A percentile compares a stretch with the other conserved stretches of the same genome.
Evolutionary conservation across 331 rosid species (phyloP).

Genomic region (Ulmus americana): DNA sequence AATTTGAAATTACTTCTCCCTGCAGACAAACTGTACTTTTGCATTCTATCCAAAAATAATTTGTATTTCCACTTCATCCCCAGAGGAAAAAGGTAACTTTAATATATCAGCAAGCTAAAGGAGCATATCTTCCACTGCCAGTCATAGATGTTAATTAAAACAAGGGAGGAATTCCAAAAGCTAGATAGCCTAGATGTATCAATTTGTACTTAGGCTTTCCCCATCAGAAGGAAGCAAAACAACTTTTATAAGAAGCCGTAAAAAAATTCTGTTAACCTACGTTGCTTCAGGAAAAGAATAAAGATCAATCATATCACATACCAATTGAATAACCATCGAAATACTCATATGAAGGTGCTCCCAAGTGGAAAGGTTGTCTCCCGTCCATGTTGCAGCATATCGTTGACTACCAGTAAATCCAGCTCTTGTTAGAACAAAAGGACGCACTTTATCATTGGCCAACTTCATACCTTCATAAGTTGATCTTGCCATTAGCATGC

Average conservation of each 20-base stretch:
- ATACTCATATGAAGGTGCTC: constrained; percentile 96
- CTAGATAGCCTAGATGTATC: too few species aligned
- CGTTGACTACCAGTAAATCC: constrained; percentile 92
- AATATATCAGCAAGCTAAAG: too few species aligned
- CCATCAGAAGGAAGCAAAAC: background rate
- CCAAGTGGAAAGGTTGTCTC: constrained; percentile 90
- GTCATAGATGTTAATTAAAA: too few species aligned
- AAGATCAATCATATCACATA: constrained; percentile 31
- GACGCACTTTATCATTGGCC: constrained; percentile 64
- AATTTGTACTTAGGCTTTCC: too few species aligned
- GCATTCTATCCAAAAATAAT: too few species aligned
- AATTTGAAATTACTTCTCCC: too few species aligned
- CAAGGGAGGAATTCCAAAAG: too few species aligned
- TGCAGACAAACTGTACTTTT: too few species aligned
- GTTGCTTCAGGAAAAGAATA: background rate
- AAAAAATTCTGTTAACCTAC: background rate
- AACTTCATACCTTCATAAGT: constrained; percentile 86
- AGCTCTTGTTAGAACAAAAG: constrained; percentile 95
- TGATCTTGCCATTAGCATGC: constrained; percentile 84
- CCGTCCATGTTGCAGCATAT: constrained; percentile 94
- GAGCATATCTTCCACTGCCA: too few species aligned
- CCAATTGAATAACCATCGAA: constrained; percentile 92
- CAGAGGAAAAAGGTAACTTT: too few species aligned
- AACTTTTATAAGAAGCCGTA: background rate
- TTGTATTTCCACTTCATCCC: too few species aligned